phyloP scores from a whole-genome alignment of 768 basidiomycete species.

The Amanita rubescens region DNA sequence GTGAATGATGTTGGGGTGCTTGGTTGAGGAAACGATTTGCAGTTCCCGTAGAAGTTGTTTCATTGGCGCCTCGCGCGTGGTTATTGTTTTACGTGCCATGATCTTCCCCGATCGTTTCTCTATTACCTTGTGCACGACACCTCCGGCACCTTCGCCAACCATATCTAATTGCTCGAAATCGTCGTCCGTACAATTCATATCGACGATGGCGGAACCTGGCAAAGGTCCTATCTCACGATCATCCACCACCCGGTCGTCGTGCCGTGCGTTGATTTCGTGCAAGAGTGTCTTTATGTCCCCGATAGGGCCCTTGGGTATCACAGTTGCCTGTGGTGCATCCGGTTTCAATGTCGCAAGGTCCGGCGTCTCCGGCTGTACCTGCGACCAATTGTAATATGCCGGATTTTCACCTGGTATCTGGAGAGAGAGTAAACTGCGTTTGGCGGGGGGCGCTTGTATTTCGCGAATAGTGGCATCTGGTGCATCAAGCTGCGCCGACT shows the following conservation, averaged over 20 bases:
- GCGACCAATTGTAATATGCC: slow-evolving; percentile 4
- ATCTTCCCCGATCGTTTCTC: slow-evolving; percentile 73
- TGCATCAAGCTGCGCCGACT: background rate
- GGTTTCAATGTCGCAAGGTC: slow-evolving; percentile 4
- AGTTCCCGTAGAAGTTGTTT: slow-evolving; percentile 92
- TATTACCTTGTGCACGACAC: slow-evolving; percentile 90
- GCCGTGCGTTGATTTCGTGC: background rate
- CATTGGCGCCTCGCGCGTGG: slow-evolving; percentile 82
- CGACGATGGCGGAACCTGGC: background rate
- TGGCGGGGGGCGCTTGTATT: background rate
- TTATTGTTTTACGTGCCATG: slow-evolving; percentile 94
- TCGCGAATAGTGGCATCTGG: slow-evolving; percentile 4
- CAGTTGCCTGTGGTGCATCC: background rate
- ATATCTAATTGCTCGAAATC: slow-evolving; percentile 68
- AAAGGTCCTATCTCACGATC: background rate
- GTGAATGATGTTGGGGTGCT: slow-evolving; percentile 80
- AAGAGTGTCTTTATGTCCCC: slow-evolving; percentile 4
- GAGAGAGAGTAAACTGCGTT: background rate
- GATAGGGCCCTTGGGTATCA: slow-evolving; percentile 6
- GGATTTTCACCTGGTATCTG: slow-evolving; percentile 2
- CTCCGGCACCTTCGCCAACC: slow-evolving; percentile 93
- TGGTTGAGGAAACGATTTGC: slow-evolving; percentile 77
- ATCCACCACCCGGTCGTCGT: background rate
- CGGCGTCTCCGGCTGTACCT: background rate
- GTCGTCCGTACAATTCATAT: slow-evolving; percentile 50